Percentiles rank a stretch among this genome's conserved stretches.
Evolutionary conservation across 345 rosid species (phyloP).

Genomic region (Eucalyptus camaldulensis): DNA sequence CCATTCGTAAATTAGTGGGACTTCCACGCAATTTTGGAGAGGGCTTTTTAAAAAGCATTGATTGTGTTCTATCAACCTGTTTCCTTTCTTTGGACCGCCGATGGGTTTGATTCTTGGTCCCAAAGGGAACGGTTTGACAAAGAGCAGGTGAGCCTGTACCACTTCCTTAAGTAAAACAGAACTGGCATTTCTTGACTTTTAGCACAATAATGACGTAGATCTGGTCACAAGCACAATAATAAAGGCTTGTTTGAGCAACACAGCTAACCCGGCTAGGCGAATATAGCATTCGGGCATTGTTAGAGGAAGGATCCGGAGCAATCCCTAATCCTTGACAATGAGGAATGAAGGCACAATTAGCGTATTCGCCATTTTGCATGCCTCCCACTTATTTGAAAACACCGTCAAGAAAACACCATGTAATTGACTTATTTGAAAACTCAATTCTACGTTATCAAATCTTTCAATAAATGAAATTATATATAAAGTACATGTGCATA

Average conservation of each 20-base stretch:
- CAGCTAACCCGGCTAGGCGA: not conserved
- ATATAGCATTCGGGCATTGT: not conserved
- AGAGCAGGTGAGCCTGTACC: not conserved
- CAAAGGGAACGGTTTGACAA: not conserved
- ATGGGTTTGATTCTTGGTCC: not conserved
- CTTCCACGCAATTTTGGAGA: not conserved
- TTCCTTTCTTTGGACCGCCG: not conserved
- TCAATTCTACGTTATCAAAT: too few species aligned
- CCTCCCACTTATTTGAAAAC: not conserved
- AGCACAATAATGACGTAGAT: not conserved
- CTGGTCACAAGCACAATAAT: not conserved
- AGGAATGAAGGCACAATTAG: not conserved
- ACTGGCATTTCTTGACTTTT: not conserved
- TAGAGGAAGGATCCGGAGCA: not conserved
- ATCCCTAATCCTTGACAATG: not conserved
- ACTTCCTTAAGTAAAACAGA: not conserved
- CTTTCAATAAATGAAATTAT: too few species aligned
- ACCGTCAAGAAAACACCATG: not conserved
- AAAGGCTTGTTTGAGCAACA: not conserved
- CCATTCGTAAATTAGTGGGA: not conserved
- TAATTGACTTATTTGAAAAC: too few species aligned
- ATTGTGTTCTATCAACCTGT: not conserved
- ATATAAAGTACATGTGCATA: too few species aligned
- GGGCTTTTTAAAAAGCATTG: not conserved
- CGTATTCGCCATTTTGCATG: not conserved